phyloP scores from a whole-genome alignment of 768 basidiomycete species.

The Boletus pseudo-olivaceus region DNA sequence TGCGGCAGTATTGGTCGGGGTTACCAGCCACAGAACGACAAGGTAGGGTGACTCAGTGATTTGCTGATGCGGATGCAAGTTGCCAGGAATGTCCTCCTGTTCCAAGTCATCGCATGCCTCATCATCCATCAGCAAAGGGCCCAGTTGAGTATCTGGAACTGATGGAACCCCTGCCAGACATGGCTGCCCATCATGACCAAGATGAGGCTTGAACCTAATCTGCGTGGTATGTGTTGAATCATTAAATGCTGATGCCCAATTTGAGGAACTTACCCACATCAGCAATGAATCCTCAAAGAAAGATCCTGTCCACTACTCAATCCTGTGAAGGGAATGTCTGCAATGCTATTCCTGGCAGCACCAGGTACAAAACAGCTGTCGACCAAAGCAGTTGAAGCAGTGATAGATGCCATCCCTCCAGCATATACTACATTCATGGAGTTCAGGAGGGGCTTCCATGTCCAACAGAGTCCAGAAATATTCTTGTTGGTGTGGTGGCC shows the following conservation, averaged over 20 bases:
- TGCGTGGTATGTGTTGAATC: too few species aligned
- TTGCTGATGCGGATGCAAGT: too few species aligned
- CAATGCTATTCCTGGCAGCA: background rate
- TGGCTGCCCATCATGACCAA: background rate
- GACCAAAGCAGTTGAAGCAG: background rate
- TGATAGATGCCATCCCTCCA: background rate
- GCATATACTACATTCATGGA: background rate
- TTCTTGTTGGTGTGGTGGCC: too few species aligned
- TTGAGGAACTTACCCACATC: background rate
- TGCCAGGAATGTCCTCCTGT: fast-evolving
- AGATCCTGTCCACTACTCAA: background rate
- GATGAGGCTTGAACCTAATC: too few species aligned
- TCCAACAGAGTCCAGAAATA: too few species aligned
- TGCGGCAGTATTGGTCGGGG: too few species aligned
- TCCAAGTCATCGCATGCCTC: background rate
- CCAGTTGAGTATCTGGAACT: fast-evolving
- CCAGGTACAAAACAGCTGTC: background rate
- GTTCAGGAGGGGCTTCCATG: too few species aligned
- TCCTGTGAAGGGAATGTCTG: background rate
- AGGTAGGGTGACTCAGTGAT: too few species aligned
- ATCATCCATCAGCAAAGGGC: background rate
- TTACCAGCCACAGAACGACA: too few species aligned
- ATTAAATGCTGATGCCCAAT: too few species aligned
- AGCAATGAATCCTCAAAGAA: background rate
- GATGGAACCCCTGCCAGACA: background rate